phyloP scores from a whole-genome alignment of 1,284 basidiomycete genomes.

The Ustilago crameri region DNA sequence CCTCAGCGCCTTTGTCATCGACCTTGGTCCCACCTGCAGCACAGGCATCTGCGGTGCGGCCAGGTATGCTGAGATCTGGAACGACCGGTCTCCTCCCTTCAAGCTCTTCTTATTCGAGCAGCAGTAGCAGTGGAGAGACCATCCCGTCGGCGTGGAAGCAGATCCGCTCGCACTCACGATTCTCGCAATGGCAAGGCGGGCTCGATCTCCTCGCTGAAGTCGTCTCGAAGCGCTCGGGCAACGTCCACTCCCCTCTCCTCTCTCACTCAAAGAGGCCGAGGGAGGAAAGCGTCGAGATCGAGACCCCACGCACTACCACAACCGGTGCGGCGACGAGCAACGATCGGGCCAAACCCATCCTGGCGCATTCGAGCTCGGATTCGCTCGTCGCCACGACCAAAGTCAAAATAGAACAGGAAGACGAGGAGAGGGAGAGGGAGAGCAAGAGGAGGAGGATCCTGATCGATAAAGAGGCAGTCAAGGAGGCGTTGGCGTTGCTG shows the following conservation, averaged over 20 bases:
- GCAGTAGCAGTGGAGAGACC: constrained; percentile 29
- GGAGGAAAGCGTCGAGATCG: constrained; percentile 43
- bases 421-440: constrained; percentile 24
- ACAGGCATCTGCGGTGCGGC: constrained; percentile 8
- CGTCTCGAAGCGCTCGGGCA: constrained; percentile 50
- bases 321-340: constrained; percentile 20
- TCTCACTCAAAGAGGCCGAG: constrained; percentile 19
- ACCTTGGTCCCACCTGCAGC: background rate
- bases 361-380: constrained; percentile 23
- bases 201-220: constrained; percentile 65
- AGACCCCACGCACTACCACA: constrained; percentile 14
- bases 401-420: constrained; percentile 15
- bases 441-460: constrained; percentile 52
- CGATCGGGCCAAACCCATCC: constrained; percentile 24
- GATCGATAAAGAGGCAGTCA: constrained; percentile 54
- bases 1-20: constrained; percentile 1
- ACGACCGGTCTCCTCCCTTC: constrained; percentile 19
- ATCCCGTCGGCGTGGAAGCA: constrained; percentile 61
- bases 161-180: constrained; percentile 64
- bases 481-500: constrained; percentile 55
- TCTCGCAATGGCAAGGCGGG: constrained; percentile 57
- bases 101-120: background rate
- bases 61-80: constrained; percentile 16
- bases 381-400: constrained; percentile 13
- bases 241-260: constrained; percentile 39